Evolutionary conservation across 2,329 filamentous ascomycete species (phyloP).

Genomic region (Graphium sp.): DNA sequence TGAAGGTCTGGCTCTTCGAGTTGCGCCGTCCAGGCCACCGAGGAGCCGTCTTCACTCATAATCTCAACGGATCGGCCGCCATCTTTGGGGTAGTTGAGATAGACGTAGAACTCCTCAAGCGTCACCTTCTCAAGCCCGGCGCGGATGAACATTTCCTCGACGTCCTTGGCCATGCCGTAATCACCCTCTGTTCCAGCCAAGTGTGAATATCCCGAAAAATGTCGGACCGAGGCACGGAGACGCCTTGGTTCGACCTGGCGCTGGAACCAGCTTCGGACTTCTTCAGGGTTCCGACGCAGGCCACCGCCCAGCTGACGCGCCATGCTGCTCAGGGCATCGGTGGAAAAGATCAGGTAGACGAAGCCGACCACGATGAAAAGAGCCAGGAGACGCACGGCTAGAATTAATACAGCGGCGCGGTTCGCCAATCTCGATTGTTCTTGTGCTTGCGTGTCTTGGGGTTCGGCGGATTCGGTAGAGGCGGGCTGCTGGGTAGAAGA

Average conservation of each 20-base stretch:
- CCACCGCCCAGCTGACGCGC: conserved; percentile 45
- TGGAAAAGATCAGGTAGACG: conserved; percentile 73
- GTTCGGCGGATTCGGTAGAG: too few relatives aligned
- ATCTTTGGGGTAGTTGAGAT: conserved; percentile 74
- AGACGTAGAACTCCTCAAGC: conserved; percentile 70
- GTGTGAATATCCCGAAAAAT: conserved; percentile 74
- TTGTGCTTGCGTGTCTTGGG: conserved; percentile 4
- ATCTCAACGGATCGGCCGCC: conserved; percentile 71
- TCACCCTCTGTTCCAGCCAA: conserved; percentile 91
- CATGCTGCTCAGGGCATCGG: conserved; percentile 60
- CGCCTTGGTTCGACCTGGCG: conserved; percentile 50
- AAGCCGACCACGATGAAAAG: conserved; percentile 60
- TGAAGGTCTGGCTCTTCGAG: conserved; percentile 66
- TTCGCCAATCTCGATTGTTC: conserved; percentile 7
- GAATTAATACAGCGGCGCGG: conserved; percentile 30
- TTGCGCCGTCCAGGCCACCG: conserved; percentile 58
- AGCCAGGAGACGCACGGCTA: conserved; percentile 58
- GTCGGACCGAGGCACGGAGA: conserved; percentile 57
- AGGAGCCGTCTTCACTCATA: conserved; percentile 44
- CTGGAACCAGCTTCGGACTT: conserved; percentile 60
- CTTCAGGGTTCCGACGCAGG: conserved; percentile 65
- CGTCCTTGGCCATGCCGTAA: conserved; percentile 69
- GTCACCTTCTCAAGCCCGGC: conserved; percentile 60
- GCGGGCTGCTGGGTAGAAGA: too few relatives aligned
- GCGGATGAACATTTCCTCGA: conserved; percentile 58